Evolutionary conservation across 768 basidiomycete genomes (phyloP), one percentile per base, ranked within the genome.

Genomic region (Collybia nuda): DNA sequence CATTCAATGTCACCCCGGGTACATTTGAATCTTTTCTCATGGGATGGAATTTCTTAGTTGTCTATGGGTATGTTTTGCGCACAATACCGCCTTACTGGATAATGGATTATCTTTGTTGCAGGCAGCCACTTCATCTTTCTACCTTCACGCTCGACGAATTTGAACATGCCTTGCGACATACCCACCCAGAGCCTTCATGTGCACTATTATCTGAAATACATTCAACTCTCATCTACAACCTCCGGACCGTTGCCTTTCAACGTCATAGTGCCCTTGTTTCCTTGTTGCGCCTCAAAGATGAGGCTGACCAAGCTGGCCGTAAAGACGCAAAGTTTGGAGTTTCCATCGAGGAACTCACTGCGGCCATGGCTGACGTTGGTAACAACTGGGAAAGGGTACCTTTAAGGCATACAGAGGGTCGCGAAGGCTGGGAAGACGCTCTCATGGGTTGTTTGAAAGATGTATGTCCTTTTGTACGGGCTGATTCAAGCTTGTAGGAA

Each of bases 21-120:
- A 71, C 78, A 11, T 96, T 97, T 55, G 95, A 98, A 64, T 72
- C 78, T 7, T 93, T 98, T 66, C 69, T 98, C 24, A 87, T 91
- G 86, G 74, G 84, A 7, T 99, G 95, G 95, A 94, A 92, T 68
- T 96, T 96, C 67, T 68, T 98, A 48, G 87, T 91, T 47, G 87
- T 93, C 46, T 95, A 95, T 67, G 93, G 94, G 97, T 97, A 64
- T 59, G 84, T 69, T 38, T 19, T 51, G n/a, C 26, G 5, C 19
- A 8, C 37, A 18, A 40, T 24, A 52, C 47, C 58, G 15, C 52
- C 40, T 47, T 51, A 41, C 36, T 28, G 22, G 42, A 38, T 59
- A n/a, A 21, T 47, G 22, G 44, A 50, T 37, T 35, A 52, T 47
- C 26, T 37, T 54, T 14, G 40, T 24, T 6, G 5, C 54, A 97